Percentiles rank a stretch among this genome's conserved stretches.
Conservation (phyloP, 202 grass and related monocot genomes). For the Alloteropsis angusta region DNA sequence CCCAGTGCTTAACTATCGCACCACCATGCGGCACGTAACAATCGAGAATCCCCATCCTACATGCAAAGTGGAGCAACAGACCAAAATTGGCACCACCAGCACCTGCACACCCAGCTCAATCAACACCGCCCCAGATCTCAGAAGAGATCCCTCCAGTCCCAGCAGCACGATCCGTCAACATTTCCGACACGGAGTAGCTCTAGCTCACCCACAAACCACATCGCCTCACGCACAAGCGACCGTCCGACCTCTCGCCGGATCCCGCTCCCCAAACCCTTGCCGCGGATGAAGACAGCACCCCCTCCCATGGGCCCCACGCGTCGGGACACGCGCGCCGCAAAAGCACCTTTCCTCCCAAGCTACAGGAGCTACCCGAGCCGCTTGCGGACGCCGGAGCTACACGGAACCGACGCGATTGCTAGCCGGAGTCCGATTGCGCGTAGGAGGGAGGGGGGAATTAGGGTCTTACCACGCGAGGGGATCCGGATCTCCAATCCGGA, state of each 20-base stretch:
- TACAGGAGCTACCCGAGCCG: neutral
- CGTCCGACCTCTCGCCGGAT: conserved; percentile 6
- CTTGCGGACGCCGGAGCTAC: neutral
- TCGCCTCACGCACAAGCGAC: neutral
- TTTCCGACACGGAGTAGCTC: neutral
- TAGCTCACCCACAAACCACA: neutral
- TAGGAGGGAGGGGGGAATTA: conserved; percentile 4
- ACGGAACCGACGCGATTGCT: neutral
- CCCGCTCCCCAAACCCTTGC: conserved; percentile 3
- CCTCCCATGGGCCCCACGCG: neutral
- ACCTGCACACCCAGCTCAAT: neutral
- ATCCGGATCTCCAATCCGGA: conserved; percentile 30
- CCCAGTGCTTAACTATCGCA: neutral
- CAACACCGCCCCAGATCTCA: conserved; percentile 26
- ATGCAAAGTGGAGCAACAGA: neutral
- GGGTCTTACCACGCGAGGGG: conserved; percentile 22
- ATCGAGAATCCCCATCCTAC: neutral
- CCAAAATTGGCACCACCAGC: neutral
- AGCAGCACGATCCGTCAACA: neutral
- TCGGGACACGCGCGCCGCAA: neutral
- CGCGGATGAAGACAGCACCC: conserved; percentile 5
- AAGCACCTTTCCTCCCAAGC: neutral
- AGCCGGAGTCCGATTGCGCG: neutral
- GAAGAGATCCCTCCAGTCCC: conserved; percentile 29
- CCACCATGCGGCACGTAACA: neutral